These are phyloP conservation scores for Coemansia sp. DNA, from an alignment of 192 early-diverging fungal species.

Conservation along the genomic window DNA sequence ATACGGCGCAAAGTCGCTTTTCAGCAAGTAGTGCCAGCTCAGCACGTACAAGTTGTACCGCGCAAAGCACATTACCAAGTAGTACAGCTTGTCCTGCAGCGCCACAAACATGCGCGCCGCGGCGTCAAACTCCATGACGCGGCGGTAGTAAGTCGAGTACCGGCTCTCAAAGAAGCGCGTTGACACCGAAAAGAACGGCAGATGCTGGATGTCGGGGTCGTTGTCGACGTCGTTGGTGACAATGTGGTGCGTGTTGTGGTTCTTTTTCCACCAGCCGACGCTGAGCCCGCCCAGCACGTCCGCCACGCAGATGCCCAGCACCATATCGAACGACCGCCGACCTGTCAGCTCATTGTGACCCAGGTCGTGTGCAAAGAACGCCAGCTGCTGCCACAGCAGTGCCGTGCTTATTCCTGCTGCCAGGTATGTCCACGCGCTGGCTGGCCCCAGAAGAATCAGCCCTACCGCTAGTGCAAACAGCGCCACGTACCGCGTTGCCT, in stretches of 20 bases:
- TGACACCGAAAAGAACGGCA: constrained; percentile 92
- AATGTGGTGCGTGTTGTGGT: constrained; percentile 96
- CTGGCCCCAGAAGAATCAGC: constrained; percentile 33
- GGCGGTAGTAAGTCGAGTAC: constrained; percentile 88
- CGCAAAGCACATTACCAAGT: constrained; percentile 83
- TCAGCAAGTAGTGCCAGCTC: constrained; percentile 66
- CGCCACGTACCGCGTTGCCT: constrained; percentile 42
- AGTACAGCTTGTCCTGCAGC: constrained; percentile 84
- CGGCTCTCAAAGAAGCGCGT: constrained; percentile 74
- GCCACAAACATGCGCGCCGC: constrained; percentile 72
- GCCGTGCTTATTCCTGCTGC: constrained; percentile 60
- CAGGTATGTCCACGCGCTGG: constrained; percentile 35
- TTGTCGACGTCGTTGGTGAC: constrained; percentile 91
- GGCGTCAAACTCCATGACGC: constrained; percentile 75
- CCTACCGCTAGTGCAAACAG: constrained; percentile 27
- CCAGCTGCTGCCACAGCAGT: constrained; percentile 85
- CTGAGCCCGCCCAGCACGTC: constrained; percentile 83
- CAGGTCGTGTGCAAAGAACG: constrained; percentile 93
- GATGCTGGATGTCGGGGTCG: constrained; percentile 97
- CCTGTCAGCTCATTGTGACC: constrained; percentile 93
- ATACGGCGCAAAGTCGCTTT: constrained; percentile 64
- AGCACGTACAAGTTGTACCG: constrained; percentile 87
- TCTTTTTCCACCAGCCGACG: constrained; percentile 97
- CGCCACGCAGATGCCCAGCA: constrained; percentile 78
- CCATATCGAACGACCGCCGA: constrained; percentile 66